Percentiles rank a stretch among this genome's conserved stretches.
Evolutionary conservation across 768 basidiomycete species (phyloP).

Genomic region (Macrocybe gigantea): DNA sequence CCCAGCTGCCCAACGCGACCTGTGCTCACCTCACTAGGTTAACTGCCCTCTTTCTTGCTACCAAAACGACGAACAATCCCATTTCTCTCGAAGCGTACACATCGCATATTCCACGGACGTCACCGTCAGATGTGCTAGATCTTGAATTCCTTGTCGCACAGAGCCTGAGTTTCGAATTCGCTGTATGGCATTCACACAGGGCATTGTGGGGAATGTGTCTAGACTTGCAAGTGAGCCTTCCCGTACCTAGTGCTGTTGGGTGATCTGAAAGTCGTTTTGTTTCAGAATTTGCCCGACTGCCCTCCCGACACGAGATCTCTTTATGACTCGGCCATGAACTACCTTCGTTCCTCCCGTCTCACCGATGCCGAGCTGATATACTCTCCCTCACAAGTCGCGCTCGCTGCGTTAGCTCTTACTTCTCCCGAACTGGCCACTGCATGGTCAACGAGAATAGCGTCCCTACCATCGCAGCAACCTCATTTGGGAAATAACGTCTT

Average conservation of each 20-base stretch:
- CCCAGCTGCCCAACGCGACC: neutral
- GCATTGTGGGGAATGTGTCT: conserved; percentile 87
- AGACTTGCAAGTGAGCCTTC: conserved; percentile 65
- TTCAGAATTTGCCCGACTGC: conserved; percentile 53
- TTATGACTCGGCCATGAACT: conserved; percentile 60
- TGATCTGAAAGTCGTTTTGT: neutral
- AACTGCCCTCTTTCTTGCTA: conserved; percentile 90
- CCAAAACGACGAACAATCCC: conserved; percentile 95
- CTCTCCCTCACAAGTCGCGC: conserved; percentile 89
- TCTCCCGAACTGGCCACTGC: conserved; percentile 50
- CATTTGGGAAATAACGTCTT: conserved; percentile 10
- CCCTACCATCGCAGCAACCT: conserved; percentile 25
- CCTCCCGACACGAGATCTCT: conserved; percentile 42
- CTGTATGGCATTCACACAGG: conserved; percentile 86
- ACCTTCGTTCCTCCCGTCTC: conserved; percentile 75
- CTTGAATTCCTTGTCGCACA: conserved; percentile 96
- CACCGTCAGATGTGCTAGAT: conserved; percentile 80
- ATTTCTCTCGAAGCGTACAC: conserved; percentile 86
- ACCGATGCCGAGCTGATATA: conserved; percentile 92
- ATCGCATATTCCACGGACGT: conserved; percentile 74
- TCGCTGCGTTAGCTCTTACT: conserved; percentile 69
- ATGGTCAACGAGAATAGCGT: conserved; percentile 37
- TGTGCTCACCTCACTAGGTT: conserved; percentile 49
- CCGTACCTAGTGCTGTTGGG: neutral
- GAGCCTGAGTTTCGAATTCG: conserved; percentile 90